Evolutionary conservation across 2,329 filamentous ascomycete genomes (phyloP).

Genomic region (Lasiodiplodia theobromae): DNA sequence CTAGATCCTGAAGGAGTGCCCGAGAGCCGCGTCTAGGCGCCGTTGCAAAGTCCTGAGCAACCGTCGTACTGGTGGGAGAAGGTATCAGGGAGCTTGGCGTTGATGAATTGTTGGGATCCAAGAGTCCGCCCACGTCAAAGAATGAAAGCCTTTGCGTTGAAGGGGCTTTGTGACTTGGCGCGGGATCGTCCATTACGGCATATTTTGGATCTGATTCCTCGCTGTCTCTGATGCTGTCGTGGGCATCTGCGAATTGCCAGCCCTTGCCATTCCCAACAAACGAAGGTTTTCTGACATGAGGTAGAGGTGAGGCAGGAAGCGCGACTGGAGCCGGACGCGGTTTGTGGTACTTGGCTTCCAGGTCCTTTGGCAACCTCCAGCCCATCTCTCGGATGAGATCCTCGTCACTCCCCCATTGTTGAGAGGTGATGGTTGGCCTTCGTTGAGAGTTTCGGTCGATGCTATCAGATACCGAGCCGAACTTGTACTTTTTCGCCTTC

Average conservation of each 20-base stretch:
- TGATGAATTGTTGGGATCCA: conserved; percentile 55
- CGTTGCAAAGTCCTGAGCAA: conserved; percentile 52
- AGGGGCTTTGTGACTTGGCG: conserved; percentile 48
- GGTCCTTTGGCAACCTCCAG: conserved; percentile 66
- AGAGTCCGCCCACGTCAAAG: conserved; percentile 81
- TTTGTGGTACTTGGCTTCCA: conserved; percentile 44
- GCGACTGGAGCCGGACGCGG: conserved; percentile 37
- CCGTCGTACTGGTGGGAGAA: conserved; percentile 41
- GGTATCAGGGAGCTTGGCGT: conserved; percentile 26
- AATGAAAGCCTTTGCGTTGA: conserved; percentile 73
- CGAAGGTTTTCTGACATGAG: conserved; percentile 12
- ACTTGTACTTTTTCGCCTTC: conserved; percentile 77
- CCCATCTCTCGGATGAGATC: conserved; percentile 85
- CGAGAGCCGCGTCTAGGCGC: conserved; percentile 38
- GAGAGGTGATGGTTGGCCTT: conserved; percentile 68
- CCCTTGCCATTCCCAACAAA: conserved; percentile 32
- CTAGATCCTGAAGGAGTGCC: conserved; percentile 42
- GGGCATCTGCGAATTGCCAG: conserved; percentile 44
- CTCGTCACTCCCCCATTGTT: conserved; percentile 87
- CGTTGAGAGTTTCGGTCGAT: conserved; percentile 64
- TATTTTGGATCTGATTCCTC: conserved; percentile 37
- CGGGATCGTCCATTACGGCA: conserved; percentile 37
- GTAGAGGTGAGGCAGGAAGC: conserved; percentile 36
- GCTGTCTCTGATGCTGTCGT: conserved; percentile 35
- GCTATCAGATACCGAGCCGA: conserved; percentile 59